These are phyloP conservation scores for Nicotiana obtusifolia DNA, from an alignment of 257 asterid species.

Conservation along the genomic window DNA sequence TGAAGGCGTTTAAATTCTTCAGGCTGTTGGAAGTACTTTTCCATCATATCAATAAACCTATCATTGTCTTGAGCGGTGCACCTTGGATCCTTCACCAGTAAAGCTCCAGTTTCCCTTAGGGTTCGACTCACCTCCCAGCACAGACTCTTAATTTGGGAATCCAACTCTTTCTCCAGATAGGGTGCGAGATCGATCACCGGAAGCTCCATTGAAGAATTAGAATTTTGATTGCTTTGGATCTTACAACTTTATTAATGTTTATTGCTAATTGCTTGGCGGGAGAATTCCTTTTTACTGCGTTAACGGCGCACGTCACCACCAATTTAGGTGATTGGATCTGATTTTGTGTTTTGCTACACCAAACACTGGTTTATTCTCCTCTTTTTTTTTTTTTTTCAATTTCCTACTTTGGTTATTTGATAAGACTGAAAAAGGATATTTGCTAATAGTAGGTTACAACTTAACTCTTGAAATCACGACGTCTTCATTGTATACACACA, in stretches of 20 bases:
- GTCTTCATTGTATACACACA: no score
- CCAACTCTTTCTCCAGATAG: conserved; percentile 40
- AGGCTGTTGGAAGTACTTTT: conserved; percentile 74
- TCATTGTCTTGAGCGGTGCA: conserved; percentile 82
- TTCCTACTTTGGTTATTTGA: no score
- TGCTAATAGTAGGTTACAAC: no score
- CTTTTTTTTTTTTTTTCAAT: no score
- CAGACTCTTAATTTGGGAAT: conserved; percentile 38
- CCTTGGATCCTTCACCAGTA: conserved; percentile 88
- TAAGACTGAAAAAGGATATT: no score
- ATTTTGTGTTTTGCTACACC: no score
- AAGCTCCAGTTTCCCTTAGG: conserved; percentile 89
- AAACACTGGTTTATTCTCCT: no score
- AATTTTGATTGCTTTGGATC: background rate
- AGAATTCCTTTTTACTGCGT: background rate
- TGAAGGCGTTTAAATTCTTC: conserved; percentile 75
- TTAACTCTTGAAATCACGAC: no score
- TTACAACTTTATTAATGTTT: background rate
- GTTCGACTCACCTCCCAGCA: conserved; percentile 83
- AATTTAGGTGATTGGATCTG: background rate
- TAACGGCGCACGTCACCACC: background rate
- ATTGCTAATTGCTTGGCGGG: background rate
- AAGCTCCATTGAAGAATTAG: conserved; percentile 32
- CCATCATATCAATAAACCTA: conserved; percentile 87
- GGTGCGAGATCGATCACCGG: conserved; percentile 81